These are phyloP conservation scores for Capronia epimyces DNA, from an alignment of 2,329 filamentous ascomycete genomes.

Conservation along the genomic window DNA sequence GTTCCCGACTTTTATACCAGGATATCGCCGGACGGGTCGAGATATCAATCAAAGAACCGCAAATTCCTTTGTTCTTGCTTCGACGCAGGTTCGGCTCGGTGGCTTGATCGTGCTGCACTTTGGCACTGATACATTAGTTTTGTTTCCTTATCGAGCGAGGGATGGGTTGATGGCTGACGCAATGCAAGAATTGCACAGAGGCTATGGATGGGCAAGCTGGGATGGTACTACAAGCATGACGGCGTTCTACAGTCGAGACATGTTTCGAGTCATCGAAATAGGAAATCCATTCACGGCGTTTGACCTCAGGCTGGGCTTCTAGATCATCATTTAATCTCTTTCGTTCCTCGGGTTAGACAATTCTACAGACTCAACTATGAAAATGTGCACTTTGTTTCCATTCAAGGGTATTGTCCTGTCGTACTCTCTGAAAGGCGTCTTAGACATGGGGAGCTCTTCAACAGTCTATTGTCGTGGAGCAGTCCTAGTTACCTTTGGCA, in stretches of 20 bases:
- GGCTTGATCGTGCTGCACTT: slow-evolving; percentile 22
- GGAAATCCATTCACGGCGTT: slow-evolving; percentile 28
- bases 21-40: slow-evolving; percentile 22
- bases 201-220: slow-evolving; percentile 21
- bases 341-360: slow-evolving; percentile 5
- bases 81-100: slow-evolving; percentile 21
- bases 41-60: slow-evolving; percentile 19
- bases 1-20: slow-evolving; percentile 21
- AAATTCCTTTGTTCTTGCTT: slow-evolving; percentile 22
- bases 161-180: slow-evolving; percentile 24
- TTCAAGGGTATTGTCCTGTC: no score
- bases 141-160: slow-evolving; percentile 24
- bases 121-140: slow-evolving; percentile 27
- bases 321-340: slow-evolving; percentile 9
- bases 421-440: no score
- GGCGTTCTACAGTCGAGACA: slow-evolving; percentile 26
- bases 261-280: slow-evolving; percentile 24
- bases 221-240: slow-evolving; percentile 27
- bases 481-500: no score
- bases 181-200: slow-evolving; percentile 21
- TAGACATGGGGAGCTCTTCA: no score
- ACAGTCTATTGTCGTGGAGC: no score
- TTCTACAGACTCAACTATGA: slow-evolving; percentile 5
- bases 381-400: not conserved
- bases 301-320: slow-evolving; percentile 17